A percentile compares a stretch with the other conserved stretches of the same genome.
phyloP scores from a whole-genome alignment of 805 yeast species.

The Starmerella apicola region DNA sequence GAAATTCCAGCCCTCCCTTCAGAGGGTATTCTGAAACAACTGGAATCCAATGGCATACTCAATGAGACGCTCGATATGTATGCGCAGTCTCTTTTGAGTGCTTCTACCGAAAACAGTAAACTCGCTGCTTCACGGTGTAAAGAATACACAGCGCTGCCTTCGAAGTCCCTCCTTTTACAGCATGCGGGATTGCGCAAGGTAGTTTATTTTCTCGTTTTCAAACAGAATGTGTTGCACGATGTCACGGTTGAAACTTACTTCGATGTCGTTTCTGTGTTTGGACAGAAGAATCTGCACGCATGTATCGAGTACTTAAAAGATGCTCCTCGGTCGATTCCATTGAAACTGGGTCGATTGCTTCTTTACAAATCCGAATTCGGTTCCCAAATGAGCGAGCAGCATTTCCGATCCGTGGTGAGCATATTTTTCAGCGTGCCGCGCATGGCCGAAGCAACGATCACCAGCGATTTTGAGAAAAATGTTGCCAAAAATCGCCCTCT shows the following conservation, averaged over 20 bases:
- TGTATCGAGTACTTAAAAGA: constrained; percentile 7
- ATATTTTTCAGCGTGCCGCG: constrained; percentile 7
- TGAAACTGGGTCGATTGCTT: constrained; percentile 13
- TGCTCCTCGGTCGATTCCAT: constrained; percentile 13
- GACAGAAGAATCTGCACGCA: constrained; percentile 15
- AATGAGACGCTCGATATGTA: constrained; percentile 3
- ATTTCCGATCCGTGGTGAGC: constrained; percentile 27
- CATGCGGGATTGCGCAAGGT: constrained; percentile 10
- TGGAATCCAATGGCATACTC: not conserved
- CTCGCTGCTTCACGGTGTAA: constrained; percentile 4
- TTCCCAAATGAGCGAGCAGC: constrained; percentile 27
- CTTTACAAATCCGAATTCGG: constrained; percentile 14
- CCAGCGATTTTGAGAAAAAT: constrained; percentile 1
- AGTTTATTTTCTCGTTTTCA: constrained; percentile 7
- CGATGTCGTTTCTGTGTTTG: constrained; percentile 21
- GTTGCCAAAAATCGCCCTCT: not conserved
- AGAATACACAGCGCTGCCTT: constrained; percentile 2
- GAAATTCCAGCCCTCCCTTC: constrained; percentile 3
- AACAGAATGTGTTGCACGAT: constrained; percentile 4
- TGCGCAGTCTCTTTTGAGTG: constrained; percentile 1
- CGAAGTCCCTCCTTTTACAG: not conserved
- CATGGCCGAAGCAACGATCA: constrained; percentile 4
- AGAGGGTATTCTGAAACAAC: not conserved
- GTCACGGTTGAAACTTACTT: constrained; percentile 21
- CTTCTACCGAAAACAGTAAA: not conserved